These are phyloP conservation scores for Aristolochia fimbriata DNA, from an alignment of 164 flowering plant species.

Conservation along the genomic window DNA sequence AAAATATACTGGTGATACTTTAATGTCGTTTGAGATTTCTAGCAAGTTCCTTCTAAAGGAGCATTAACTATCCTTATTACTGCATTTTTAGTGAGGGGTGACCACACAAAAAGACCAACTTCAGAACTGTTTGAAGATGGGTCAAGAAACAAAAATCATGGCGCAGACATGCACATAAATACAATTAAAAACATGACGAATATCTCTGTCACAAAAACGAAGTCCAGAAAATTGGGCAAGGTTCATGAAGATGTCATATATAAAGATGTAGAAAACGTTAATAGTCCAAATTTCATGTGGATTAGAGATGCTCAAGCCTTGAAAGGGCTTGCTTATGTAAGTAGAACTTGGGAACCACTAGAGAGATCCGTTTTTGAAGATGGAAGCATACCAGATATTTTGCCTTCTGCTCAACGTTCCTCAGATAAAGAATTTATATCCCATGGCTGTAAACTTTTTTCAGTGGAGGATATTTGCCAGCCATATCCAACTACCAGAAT, in stretches of 20 bases:
- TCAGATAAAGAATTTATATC: not conserved
- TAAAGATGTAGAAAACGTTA: constrained; percentile 11
- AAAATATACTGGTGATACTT: constrained; percentile 4
- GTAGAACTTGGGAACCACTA: constrained; percentile 12
- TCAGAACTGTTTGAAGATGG: constrained; percentile 15
- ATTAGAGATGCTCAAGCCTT: constrained; percentile 10
- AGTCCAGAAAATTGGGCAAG: constrained; percentile 7
- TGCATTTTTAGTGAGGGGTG: constrained; percentile 29
- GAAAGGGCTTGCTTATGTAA: constrained; percentile 7
- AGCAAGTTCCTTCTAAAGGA: too few relatives aligned
- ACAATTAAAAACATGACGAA: constrained; percentile 5
- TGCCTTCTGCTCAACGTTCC: constrained; percentile 10
- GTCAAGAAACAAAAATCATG: constrained; percentile 14
- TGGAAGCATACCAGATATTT: constrained; percentile 13
- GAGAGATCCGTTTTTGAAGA: constrained; percentile 21
- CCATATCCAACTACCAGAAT: too few relatives aligned
- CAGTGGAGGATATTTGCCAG: not conserved
- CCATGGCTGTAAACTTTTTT: constrained; percentile 13
- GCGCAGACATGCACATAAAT: constrained; percentile 8
- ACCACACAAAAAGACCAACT: constrained; percentile 11
- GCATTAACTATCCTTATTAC: not conserved
- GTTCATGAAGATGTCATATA: constrained; percentile 5
- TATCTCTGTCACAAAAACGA: constrained; percentile 11
- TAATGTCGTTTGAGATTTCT: not conserved
- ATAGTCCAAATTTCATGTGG: constrained; percentile 12